Evolutionary conservation across 495 filamentous ascomycete genomes (phyloP).

Genomic region (Hypoxylon lienhwacheense): DNA sequence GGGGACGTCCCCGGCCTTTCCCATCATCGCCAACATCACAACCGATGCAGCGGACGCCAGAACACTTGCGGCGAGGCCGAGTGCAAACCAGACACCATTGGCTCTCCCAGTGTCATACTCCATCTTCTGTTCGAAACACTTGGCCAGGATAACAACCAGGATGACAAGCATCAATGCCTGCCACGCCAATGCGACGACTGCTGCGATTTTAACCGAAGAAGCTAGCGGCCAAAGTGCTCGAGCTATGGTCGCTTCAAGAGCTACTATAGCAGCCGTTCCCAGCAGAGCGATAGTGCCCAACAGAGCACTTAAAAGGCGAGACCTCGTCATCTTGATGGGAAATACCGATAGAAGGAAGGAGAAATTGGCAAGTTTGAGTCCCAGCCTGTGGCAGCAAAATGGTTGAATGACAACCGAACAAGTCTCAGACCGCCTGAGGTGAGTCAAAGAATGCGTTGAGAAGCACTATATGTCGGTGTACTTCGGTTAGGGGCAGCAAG

Average conservation of each 20-base stretch:
- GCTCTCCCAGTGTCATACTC: slow-evolving; percentile 26
- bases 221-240: slow-evolving; percentile 36
- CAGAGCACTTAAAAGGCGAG: slow-evolving; percentile 37
- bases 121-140: slow-evolving; percentile 27
- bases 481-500: slow-evolving; percentile 34
- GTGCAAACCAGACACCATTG: slow-evolving; percentile 43
- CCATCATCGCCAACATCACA: slow-evolving; percentile 42
- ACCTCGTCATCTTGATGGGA: slow-evolving; percentile 40
- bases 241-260: slow-evolving; percentile 46
- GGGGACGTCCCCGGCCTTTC: slow-evolving; percentile 33
- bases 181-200: slow-evolving; percentile 41
- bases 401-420: neutral
- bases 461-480: slow-evolving; percentile 15
- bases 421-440: slow-evolving; percentile 1
- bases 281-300: slow-evolving; percentile 45
- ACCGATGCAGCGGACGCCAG: slow-evolving; percentile 46
- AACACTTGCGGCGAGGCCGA: slow-evolving; percentile 40
- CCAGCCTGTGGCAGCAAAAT: slow-evolving; percentile 1
- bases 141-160: slow-evolving; percentile 33
- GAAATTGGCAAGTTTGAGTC: slow-evolving; percentile 4
- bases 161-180: slow-evolving; percentile 41
- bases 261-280: slow-evolving; percentile 45
- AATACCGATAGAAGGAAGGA: slow-evolving; percentile 9
- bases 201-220: slow-evolving; percentile 40
- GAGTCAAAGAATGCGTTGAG: slow-evolving; percentile 12